Percentiles rank a stretch among this genome's conserved stretches.
Evolutionary conservation across 192 early-diverging fungal species (phyloP).

Genomic region (Coemansia sp.): DNA sequence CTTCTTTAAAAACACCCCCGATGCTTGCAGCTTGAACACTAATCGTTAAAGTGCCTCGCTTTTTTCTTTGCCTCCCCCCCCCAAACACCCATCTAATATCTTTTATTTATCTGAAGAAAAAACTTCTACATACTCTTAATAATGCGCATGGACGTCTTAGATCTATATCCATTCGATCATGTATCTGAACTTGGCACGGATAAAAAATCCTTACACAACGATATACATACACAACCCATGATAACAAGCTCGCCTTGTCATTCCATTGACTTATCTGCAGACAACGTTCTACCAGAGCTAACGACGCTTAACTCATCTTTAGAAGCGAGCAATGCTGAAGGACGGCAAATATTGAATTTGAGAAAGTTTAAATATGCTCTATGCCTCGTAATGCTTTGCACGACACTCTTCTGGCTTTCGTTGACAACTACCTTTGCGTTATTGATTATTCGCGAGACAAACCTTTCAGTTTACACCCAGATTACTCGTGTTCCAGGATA

Average conservation of each 20-base stretch:
- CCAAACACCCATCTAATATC: neutral
- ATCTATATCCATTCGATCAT: slow-evolving; percentile 15
- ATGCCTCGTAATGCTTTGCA: slow-evolving; percentile 26
- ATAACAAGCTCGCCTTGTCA: slow-evolving; percentile 8
- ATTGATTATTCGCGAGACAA: slow-evolving; percentile 17
- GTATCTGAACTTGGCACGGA: slow-evolving; percentile 1
- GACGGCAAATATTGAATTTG: slow-evolving; percentile 16
- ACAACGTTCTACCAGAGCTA: neutral
- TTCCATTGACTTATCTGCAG: slow-evolving; percentile 8
- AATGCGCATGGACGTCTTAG: neutral
- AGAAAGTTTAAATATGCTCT: slow-evolving; percentile 20
- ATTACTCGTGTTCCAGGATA: slow-evolving; percentile 2
- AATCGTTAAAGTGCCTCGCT: neutral
- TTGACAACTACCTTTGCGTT: slow-evolving; percentile 24
- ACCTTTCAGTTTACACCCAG: neutral
- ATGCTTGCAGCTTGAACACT: neutral
- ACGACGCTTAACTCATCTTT: neutral
- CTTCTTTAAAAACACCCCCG: neutral
- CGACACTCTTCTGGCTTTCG: slow-evolving; percentile 20
- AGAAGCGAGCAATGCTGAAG: slow-evolving; percentile 9
- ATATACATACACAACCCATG: neutral
- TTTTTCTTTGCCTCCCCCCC: neutral
- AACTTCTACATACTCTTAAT: neutral
- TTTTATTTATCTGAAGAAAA: neutral
- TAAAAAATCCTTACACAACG: slow-evolving; percentile 1